These are phyloP conservation scores for Metschnikowia amazonensis DNA, from an alignment of 805 yeast species.

Conservation along the genomic window DNA sequence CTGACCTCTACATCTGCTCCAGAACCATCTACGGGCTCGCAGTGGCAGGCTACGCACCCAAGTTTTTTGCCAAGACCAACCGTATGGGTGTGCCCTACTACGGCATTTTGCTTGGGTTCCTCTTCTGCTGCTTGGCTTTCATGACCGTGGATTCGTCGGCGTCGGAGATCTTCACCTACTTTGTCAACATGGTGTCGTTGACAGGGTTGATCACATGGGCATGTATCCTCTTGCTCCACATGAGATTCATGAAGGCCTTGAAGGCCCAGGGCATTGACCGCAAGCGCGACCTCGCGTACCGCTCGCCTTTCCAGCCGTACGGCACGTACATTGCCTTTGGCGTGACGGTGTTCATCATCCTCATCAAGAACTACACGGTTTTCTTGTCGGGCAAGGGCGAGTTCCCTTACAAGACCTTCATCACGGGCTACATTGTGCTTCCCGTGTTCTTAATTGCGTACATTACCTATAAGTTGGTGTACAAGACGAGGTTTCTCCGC, in stretches of 20 bases:
- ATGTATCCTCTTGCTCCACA: conserved; percentile 62
- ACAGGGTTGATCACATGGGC: conserved; percentile 76
- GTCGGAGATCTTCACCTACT: conserved; percentile 56
- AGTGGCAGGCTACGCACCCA: conserved; percentile 25
- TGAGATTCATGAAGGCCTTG: conserved; percentile 61
- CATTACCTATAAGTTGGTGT: conserved; percentile 56
- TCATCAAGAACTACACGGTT: conserved; percentile 64
- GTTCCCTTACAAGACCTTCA: conserved; percentile 55
- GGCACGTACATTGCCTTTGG: conserved; percentile 58
- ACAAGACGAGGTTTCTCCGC: conserved; percentile 45
- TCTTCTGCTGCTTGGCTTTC: conserved; percentile 63
- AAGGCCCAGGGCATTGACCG: conserved; percentile 64
- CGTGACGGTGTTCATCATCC: conserved; percentile 50
- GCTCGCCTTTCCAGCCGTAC: conserved; percentile 67
- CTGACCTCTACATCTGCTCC: conserved; percentile 21
- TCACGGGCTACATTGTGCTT: conserved; percentile 75
- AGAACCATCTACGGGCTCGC: conserved; percentile 22
- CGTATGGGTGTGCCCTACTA: conserved; percentile 68
- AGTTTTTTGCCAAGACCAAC: conserved; percentile 42
- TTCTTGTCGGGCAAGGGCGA: conserved; percentile 46
- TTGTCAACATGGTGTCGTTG: conserved; percentile 73
- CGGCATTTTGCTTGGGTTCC: conserved; percentile 48
- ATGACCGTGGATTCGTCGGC: conserved; percentile 62
- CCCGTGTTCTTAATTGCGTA: conserved; percentile 57
- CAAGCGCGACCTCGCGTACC: conserved; percentile 48